A percentile compares a stretch with the other conserved stretches of the same genome.
phyloP scores from a whole-genome alignment of 345 rosid species.

The Arabidopsis arenosa region DNA sequence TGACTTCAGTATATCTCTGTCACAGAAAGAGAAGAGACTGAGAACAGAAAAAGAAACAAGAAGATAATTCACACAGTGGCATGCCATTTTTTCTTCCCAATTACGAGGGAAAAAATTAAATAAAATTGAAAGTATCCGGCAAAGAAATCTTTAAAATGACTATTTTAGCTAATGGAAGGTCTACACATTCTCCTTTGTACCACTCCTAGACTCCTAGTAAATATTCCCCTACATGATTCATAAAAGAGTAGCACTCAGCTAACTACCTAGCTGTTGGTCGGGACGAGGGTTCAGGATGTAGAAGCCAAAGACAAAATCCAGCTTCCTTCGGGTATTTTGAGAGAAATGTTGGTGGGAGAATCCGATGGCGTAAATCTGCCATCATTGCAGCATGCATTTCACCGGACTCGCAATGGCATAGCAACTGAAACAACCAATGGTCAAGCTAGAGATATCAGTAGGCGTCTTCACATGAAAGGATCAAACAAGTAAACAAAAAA shows the following conservation, averaged over 20 bases:
- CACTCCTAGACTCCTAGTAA: constrained; percentile 28
- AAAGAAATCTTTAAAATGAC: constrained; percentile 24
- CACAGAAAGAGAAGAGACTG: constrained; percentile 31
- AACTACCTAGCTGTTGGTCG: constrained; percentile 81
- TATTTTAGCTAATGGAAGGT: constrained; percentile 1
- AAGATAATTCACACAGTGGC: neutral
- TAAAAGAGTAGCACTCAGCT: constrained; percentile 17
- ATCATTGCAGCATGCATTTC: constrained; percentile 58
- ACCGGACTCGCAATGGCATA: constrained; percentile 56
- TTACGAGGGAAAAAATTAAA: neutral
- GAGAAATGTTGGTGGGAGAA: constrained; percentile 72
- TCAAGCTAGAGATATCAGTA: constrained; percentile 36
- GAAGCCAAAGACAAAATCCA: constrained; percentile 86
- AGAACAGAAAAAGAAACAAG: constrained; percentile 30
- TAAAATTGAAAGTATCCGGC: constrained; percentile 12
- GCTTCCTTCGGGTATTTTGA: constrained; percentile 67
- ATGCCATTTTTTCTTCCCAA: constrained; percentile 20
- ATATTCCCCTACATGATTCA: neutral
- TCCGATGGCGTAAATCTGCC: constrained; percentile 63
- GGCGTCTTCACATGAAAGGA: neutral
- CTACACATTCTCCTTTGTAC: constrained; percentile 24
- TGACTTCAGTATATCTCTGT: constrained; percentile 87
- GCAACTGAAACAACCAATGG: constrained; percentile 61
- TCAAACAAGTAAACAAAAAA: constrained; percentile 17
- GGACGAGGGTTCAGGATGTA: constrained; percentile 74